Evolutionary conservation across 495 filamentous ascomycete species (phyloP).

Genomic region (Niebla homalea): DNA sequence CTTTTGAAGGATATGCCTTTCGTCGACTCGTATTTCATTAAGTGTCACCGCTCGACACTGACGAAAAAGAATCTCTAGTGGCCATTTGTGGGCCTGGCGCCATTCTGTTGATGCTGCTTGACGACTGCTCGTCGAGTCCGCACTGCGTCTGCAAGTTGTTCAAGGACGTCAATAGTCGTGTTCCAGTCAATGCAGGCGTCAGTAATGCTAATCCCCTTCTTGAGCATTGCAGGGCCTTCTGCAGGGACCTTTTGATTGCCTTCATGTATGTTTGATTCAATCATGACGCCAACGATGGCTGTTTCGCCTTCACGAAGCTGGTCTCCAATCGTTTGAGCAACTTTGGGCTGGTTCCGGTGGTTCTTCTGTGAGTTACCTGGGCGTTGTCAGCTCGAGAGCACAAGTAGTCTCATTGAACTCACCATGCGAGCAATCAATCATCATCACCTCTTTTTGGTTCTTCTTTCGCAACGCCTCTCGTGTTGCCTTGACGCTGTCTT

Average conservation of each 20-base stretch:
- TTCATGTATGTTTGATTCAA: slow-evolving; percentile 94
- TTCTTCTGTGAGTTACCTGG: slow-evolving; percentile 83
- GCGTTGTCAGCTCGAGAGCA: background rate
- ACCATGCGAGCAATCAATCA: slow-evolving; percentile 95
- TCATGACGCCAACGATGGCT: slow-evolving; percentile 95
- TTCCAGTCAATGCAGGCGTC: slow-evolving; percentile 96
- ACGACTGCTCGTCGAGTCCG: slow-evolving; percentile 44
- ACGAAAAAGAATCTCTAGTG: background rate
- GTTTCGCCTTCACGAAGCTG: slow-evolving; percentile 76
- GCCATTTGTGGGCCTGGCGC: slow-evolving; percentile 2
- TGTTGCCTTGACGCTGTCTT: slow-evolving; percentile 62
- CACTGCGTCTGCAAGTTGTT: slow-evolving; percentile 69
- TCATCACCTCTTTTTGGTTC: slow-evolving; percentile 60
- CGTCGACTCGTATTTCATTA: background rate
- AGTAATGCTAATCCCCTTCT: slow-evolving; percentile 94
- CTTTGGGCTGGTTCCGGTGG: slow-evolving; percentile 95
- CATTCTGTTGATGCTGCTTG: slow-evolving; percentile 9
- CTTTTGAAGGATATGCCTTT: background rate
- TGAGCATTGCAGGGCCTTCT: slow-evolving; percentile 77
- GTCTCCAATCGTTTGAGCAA: slow-evolving; percentile 66
- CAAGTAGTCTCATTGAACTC: background rate
- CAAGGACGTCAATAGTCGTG: slow-evolving; percentile 74
- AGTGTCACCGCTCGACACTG: no score
- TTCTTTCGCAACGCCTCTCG: slow-evolving; percentile 55
- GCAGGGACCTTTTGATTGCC: slow-evolving; percentile 84